These are phyloP conservation scores for Aspergillus brunneoviolaceus DNA, from an alignment of 2,329 filamentous ascomycete species.

Conservation along the genomic window DNA sequence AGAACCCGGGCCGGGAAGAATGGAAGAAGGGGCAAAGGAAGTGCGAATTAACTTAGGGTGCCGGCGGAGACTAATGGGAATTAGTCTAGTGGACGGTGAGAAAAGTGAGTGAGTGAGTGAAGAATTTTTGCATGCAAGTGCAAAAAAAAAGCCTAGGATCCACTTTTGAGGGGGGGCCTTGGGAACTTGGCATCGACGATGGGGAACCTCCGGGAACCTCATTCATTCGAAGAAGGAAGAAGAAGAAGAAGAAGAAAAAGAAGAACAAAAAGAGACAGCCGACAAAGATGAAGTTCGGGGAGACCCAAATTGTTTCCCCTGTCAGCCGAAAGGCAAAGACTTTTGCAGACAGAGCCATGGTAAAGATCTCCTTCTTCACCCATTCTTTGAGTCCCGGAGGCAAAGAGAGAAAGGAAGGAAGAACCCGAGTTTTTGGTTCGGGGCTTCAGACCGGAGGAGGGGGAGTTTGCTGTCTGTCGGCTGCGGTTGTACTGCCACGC, in stretches of 20 bases:
- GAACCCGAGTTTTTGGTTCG: too few species aligned
- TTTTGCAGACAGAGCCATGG: not conserved
- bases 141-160: not conserved
- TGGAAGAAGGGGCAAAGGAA: not conserved
- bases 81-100: not conserved
- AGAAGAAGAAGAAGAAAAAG: not conserved
- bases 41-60: not conserved
- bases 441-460: too few species aligned
- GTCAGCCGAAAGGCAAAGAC: not conserved
- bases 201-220: too few species aligned
- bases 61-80: conserved; percentile 1
- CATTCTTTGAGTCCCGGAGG: not conserved
- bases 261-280: not conserved
- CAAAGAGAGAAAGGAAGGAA: too few species aligned
- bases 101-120: not conserved
- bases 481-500: too few species aligned
- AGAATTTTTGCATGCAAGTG: not conserved
- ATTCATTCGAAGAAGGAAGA: not conserved
- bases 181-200: too few species aligned
- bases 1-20: not conserved
- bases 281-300: not conserved
- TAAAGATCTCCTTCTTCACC: not conserved
- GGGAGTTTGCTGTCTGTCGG: too few species aligned
- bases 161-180: not conserved
- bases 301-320: not conserved